Evolutionary conservation across 345 rosid species (phyloP).

Genomic region (Salix udensis): DNA sequence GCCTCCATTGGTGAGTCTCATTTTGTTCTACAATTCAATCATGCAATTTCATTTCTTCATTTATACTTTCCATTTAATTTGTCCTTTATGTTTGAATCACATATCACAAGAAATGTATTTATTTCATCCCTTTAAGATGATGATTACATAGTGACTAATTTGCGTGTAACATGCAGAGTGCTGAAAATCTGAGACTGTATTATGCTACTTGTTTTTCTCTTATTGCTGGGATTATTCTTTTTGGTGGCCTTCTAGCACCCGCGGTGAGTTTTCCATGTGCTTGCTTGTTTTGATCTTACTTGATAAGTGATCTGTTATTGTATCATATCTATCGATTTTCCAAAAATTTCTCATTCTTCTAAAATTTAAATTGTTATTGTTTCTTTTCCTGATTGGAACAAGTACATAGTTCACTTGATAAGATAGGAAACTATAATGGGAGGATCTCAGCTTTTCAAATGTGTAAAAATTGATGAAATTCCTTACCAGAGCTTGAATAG

Average conservation of each 20-base stretch:
- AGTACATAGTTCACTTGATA: too few relatives aligned
- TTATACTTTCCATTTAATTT: neutral
- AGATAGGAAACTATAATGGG: neutral
- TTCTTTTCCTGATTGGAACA: too few relatives aligned
- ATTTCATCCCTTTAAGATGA: conserved; percentile 8
- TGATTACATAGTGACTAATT: conserved; percentile 5
- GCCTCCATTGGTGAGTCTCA: conserved; percentile 74
- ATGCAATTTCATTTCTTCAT: too few relatives aligned
- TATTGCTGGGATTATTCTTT: conserved; percentile 77
- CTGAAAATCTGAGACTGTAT: conserved; percentile 74
- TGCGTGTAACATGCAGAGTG: conserved; percentile 44
- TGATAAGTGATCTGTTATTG: neutral
- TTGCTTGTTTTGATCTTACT: neutral
- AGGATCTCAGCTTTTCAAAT: neutral
- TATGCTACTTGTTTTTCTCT: conserved; percentile 87
- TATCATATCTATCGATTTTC: too few relatives aligned
- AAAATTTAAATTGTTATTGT: too few relatives aligned
- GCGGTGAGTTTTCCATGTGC: conserved; percentile 42
- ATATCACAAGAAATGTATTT: neutral
- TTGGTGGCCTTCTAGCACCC: conserved; percentile 94
- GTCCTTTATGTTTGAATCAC: neutral
- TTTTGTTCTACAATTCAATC: neutral
- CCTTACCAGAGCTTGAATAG: too few relatives aligned
- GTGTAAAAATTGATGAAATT: neutral
- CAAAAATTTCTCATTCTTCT: too few relatives aligned